Conservation (phyloP, 2,329 filamentous ascomycete species). For the Aspergillus pseudoterreus region DNA sequence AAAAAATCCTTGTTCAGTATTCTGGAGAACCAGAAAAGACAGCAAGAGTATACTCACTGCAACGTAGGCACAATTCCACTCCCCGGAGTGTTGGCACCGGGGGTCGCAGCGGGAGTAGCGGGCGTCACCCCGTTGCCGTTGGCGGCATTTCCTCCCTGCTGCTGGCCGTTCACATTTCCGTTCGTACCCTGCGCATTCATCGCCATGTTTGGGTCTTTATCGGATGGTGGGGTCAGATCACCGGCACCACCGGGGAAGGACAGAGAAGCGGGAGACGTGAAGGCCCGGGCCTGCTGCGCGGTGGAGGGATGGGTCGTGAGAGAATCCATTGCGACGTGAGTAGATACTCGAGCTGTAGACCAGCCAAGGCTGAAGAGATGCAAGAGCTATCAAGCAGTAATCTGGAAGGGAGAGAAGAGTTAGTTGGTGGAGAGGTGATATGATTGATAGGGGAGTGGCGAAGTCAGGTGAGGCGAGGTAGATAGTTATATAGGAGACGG, state of each 20-base stretch:
- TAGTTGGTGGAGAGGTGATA: constrained; percentile 8
- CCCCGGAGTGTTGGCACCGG: constrained; percentile 74
- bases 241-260: constrained; percentile 83
- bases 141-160: constrained; percentile 56
- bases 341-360: constrained; percentile 24
- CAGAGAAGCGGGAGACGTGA: constrained; percentile 86
- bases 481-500: constrained; percentile 12
- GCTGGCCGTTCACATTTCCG: constrained; percentile 48
- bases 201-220: constrained; percentile 59
- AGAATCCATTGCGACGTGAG: constrained; percentile 67
- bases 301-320: constrained; percentile 89
- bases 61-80: constrained; percentile 89
- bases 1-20: constrained; percentile 45
- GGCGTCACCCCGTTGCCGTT: constrained; percentile 79
- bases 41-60: constrained; percentile 77
- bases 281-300: constrained; percentile 90
- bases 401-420: constrained; percentile 16
- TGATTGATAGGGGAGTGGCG: neutral
- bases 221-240: constrained; percentile 74
- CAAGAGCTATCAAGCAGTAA: constrained; percentile 20
- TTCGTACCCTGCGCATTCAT: constrained; percentile 46
- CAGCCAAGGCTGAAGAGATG: constrained; percentile 19
- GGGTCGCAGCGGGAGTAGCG: constrained; percentile 87
- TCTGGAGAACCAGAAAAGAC: constrained; percentile 44
- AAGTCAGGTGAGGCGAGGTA: constrained; percentile 8